Base-by-base conservation (phyloP, 2,329 filamentous ascomycete genomes). In the Berkeleyomyces rouxiae region DNA sequence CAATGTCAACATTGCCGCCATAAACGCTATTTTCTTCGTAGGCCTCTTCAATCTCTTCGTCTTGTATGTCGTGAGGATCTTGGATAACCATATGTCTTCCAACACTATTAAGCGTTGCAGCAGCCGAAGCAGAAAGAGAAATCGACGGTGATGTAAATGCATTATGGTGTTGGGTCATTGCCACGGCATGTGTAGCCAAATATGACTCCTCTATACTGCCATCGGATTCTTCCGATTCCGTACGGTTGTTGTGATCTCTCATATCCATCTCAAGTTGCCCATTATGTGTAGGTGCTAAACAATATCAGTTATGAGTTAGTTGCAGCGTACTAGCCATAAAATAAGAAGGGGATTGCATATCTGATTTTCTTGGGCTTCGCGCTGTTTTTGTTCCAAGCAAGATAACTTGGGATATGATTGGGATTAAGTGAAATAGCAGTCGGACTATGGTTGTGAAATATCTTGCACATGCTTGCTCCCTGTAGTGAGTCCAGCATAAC, bases 31-130 rank as follows among this genome's bases (percentile, higher is more conserved):
- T 64, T 9, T 68, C 65, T 5, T 65, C 68, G 11, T 62, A 67
- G 23, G 66, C 68, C 57, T 70, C 73, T 47, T 69, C 68, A 33
- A 59, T 16, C n/a, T 59, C 58, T 37, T 47, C 42, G 10, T 47
- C 58, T 46, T 65, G 66, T 23, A 63, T 64, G 16, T 66, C 66
- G 39, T 62, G 65, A 10, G 64, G 61, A 13, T 65, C 65, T 43
- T 47, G 53, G 13, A 46, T 16, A 31, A 11, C 39, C 53, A 62
- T 61, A 11, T 49, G 23, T 63, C 62, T 46, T 4, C 58, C 62
- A 33, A 16, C 31, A 16, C 39, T 49, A 16, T 60, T 63, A 7
- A 60, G 39, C 4, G 37, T 63, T 7, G 57, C 58, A 5, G 36
- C 61, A 16, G 61, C 36, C 3, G 57, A 55, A 4, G 58, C 6